phyloP scores from a whole-genome alignment of 495 filamentous ascomycete genomes.

The Penicillium diatomitis region DNA sequence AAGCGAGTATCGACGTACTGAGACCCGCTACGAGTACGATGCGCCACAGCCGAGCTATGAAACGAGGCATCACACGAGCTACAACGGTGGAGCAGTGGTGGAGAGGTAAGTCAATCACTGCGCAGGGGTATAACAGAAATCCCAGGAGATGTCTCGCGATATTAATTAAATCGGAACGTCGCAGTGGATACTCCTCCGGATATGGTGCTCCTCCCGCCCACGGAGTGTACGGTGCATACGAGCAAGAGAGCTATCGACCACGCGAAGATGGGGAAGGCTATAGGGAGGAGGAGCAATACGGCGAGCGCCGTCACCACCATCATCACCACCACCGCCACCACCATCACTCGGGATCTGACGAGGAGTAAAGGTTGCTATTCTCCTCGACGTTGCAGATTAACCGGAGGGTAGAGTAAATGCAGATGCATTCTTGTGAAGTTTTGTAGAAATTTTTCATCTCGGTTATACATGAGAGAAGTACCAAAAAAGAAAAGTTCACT shows the following conservation, averaged over 20 bases:
- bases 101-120: conserved; percentile 11
- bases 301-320: conserved; percentile 4
- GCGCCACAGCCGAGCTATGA: conserved; percentile 5
- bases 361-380: too few relatives aligned
- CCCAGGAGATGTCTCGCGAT: neutral
- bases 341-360: conserved; percentile 20
- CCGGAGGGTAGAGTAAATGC: too few relatives aligned
- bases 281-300: neutral
- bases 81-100: conserved; percentile 5
- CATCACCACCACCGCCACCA: conserved; percentile 29
- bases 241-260: conserved; percentile 6
- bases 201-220: conserved; percentile 13
- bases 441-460: too few relatives aligned
- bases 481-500: neutral
- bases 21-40: conserved; percentile 9
- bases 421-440: too few relatives aligned
- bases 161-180: conserved; percentile 3
- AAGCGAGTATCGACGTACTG: conserved; percentile 11
- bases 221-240: conserved; percentile 6
- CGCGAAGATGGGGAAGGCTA: conserved; percentile 14
- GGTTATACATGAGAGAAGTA: too few relatives aligned
- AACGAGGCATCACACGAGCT: conserved; percentile 3
- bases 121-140: neutral
- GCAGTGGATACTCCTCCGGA: conserved; percentile 11
- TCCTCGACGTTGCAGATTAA: too few relatives aligned